Evolutionary conservation across 225 moss, liverwort and hornwort genomes (phyloP).

Genomic region (Neckera pumila): DNA sequence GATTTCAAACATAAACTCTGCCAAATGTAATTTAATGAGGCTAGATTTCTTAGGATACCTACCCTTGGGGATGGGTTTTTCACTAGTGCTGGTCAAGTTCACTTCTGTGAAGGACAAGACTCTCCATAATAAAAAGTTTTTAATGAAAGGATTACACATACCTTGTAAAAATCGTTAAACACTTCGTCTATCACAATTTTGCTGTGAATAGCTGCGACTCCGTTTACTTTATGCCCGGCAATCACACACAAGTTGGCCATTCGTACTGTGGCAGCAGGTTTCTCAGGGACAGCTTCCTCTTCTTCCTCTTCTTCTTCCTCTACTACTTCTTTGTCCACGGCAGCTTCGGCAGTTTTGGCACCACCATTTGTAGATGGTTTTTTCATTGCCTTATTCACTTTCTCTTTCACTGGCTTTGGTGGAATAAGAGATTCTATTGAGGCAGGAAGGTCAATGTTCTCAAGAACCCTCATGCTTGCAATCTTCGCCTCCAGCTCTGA

Average conservation of each 20-base stretch:
- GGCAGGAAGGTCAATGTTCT: slow-evolving; percentile 58
- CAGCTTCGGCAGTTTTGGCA: neutral
- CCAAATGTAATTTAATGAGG: neutral
- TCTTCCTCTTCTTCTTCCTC: slow-evolving; percentile 3
- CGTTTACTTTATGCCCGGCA: slow-evolving; percentile 84
- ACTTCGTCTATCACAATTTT: slow-evolving; percentile 93
- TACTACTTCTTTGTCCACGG: neutral
- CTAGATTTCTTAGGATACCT: neutral
- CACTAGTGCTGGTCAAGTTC: neutral
- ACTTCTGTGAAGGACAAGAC: neutral
- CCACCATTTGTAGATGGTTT: neutral
- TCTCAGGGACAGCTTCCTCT: neutral
- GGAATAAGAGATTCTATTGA: slow-evolving; percentile 32
- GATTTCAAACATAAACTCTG: neutral
- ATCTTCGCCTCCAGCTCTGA: slow-evolving; percentile 54
- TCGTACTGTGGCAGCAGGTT: slow-evolving; percentile 45
- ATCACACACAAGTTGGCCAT: slow-evolving; percentile 98
- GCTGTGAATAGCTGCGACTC: slow-evolving; percentile 95
- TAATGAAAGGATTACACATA: neutral
- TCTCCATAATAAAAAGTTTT: neutral
- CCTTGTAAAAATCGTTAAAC: slow-evolving; percentile 93
- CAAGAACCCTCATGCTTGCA: slow-evolving; percentile 72
- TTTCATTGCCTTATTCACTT: neutral
- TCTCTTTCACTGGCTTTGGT: slow-evolving; percentile 15
- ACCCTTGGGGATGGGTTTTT: neutral